Conservation (phyloP, 2,329 filamentous ascomycete species). For the Akanthomyces uredinophilus region DNA sequence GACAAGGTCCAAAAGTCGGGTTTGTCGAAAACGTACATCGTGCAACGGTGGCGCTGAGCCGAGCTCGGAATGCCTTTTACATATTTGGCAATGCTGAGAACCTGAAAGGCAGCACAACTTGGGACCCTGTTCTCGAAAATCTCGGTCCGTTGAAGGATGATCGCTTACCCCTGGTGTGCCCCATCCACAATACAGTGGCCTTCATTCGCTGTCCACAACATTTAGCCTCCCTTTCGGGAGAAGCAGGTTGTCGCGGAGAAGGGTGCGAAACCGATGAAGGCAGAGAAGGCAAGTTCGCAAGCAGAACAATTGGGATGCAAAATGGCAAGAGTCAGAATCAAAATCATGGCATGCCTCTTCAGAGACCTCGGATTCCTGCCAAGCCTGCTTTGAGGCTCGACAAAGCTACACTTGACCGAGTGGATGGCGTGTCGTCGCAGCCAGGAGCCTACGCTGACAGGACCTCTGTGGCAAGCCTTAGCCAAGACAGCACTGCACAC, state of each 20-base stretch:
- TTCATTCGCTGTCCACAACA: background rate
- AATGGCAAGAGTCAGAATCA: background rate
- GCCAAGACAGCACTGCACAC: constrained; percentile 25
- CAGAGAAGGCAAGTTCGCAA: background rate
- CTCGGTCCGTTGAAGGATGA: constrained; percentile 27
- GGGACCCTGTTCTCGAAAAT: constrained; percentile 35
- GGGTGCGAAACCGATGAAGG: background rate
- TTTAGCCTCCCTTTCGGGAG: background rate
- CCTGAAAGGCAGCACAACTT: constrained; percentile 37
- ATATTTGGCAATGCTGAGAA: constrained; percentile 71
- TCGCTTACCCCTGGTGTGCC: background rate
- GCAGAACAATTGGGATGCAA: background rate
- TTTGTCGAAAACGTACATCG: constrained; percentile 64
- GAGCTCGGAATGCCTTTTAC: constrained; percentile 75
- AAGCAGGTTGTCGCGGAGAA: background rate
- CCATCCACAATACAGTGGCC: background rate
- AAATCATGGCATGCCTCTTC: background rate
- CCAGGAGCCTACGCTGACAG: constrained; percentile 11
- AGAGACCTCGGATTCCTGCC: background rate
- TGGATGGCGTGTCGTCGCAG: background rate
- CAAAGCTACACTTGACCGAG: background rate
- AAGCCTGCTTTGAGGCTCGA: background rate
- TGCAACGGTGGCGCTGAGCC: constrained; percentile 55
- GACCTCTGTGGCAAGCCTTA: background rate
- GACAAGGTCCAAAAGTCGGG: constrained; percentile 48